Conservation (phyloP, 2,329 filamentous ascomycete species). For the Macrophomina phaseolina region DNA sequence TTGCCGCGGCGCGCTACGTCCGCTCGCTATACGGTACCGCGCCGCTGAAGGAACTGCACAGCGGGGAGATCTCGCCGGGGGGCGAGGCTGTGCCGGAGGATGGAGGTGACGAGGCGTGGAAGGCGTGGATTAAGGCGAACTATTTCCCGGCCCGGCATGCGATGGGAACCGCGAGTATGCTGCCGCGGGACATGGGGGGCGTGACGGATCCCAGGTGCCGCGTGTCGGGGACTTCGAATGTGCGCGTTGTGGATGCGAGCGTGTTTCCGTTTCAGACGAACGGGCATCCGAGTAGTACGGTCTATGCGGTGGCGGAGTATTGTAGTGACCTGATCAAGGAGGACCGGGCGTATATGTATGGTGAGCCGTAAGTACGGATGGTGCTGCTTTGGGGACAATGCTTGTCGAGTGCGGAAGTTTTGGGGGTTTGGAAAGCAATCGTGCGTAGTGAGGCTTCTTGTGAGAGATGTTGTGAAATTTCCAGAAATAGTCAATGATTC, state of each 20-base stretch:
- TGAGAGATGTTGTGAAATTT: too few relatives aligned
- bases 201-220: constrained; percentile 35
- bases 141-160: constrained; percentile 40
- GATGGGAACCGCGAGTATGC: constrained; percentile 39
- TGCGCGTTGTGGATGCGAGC: constrained; percentile 39
- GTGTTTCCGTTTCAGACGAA: constrained; percentile 40
- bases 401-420: too few relatives aligned
- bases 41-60: constrained; percentile 36
- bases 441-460: too few relatives aligned
- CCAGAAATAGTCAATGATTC: too few relatives aligned
- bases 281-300: constrained; percentile 36
- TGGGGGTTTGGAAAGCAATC: too few relatives aligned
- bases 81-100: constrained; percentile 31
- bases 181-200: constrained; percentile 39
- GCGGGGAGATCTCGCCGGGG: constrained; percentile 31
- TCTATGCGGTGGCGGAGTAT: constrained; percentile 42
- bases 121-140: constrained; percentile 28
- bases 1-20: constrained; percentile 39
- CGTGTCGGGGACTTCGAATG: constrained; percentile 40
- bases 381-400: too few relatives aligned
- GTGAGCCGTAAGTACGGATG: not conserved
- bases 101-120: constrained; percentile 31
- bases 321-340: constrained; percentile 38
- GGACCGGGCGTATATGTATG: not conserved
- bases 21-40: constrained; percentile 37